Base-by-base conservation (phyloP, 1,139 yeast genomes). In the Geotrichum fermentans region DNA sequence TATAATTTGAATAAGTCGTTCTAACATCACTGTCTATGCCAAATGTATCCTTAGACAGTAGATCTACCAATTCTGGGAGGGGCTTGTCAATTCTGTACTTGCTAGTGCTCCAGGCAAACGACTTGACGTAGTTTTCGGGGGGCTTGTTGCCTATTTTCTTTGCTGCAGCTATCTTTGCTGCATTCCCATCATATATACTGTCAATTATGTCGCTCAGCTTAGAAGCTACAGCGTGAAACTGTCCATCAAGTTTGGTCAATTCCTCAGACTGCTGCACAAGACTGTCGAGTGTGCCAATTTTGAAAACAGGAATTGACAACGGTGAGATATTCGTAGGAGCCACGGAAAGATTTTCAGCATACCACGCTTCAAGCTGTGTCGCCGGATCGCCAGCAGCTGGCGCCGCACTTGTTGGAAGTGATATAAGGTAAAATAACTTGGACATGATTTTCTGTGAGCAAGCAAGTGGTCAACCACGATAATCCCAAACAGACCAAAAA, bases 241-340 rank as follows among this genome's bases (percentile, higher is more conserved):
- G 95, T 26, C 72, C 71, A 67, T 92, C 99, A 50, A 83, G 71
- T 65, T 88, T 89, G 42, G 79, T 73, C 53, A 94, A 74, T 62
- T 90, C 97, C 61, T 94, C 98, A 64, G 92, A 82, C 67, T 89
- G 92, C 60, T 83, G 82, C 48, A 92, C 95, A 54, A 92, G 75
- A 36, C 90, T 83, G 69, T 94, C 99, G 63, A 92, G 77, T 2
- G 97, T 90, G 30, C 97, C 97, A 57, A 92, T 87, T 68, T 92
- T 94, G 68, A 92, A 90, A 56, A 76, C 81, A 13, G 97, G 98
- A 49, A 89, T 74, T 37, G 73, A 71, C 54, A 85, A 78, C 50
- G 70, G 70, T 51, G 67, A 63, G 42, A 60, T 60, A 20, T 54
- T 55, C 45, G 57, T 49, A 42, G 51, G 45, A 21, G 56, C 55